Percentiles rank a stretch among this genome's conserved stretches.
Conservation (phyloP, 108 stramenopile genomes). For the Licmophora abbreviata region DNA sequence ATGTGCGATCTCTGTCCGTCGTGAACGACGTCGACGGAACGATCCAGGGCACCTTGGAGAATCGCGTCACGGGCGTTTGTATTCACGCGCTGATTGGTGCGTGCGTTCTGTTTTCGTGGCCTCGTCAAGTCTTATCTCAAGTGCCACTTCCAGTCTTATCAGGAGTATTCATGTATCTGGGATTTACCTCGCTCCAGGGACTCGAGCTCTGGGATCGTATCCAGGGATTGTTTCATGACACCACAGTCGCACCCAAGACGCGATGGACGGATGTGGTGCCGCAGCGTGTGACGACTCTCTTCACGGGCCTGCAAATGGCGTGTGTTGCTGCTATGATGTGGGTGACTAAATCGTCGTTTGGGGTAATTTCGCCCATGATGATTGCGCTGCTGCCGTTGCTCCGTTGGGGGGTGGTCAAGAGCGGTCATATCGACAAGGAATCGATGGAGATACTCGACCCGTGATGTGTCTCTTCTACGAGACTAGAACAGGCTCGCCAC, state of each 20-base stretch:
- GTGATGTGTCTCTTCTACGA: no score
- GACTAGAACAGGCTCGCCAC: no score
- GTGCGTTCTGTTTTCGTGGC: slow-evolving; percentile 39
- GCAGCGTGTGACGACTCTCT: slow-evolving; percentile 24
- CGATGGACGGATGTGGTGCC: slow-evolving; percentile 35
- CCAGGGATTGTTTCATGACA: slow-evolving; percentile 42
- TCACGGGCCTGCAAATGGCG: slow-evolving; percentile 53
- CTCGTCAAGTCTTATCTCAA: slow-evolving; percentile 37
- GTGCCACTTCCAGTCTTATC: slow-evolving; percentile 55
- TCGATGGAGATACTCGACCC: slow-evolving; percentile 58
- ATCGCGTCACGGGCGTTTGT: slow-evolving; percentile 46
- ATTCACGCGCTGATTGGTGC: slow-evolving; percentile 54
- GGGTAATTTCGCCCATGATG: slow-evolving; percentile 64
- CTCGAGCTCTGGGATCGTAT: slow-evolving; percentile 64
- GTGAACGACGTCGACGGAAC: slow-evolving; percentile 30
- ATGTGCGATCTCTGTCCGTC: slow-evolving; percentile 49
- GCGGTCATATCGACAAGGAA: slow-evolving; percentile 34
- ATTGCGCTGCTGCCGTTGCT: slow-evolving; percentile 61
- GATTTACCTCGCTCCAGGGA: slow-evolving; percentile 39
- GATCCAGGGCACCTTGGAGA: slow-evolving; percentile 27
- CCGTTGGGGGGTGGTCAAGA: slow-evolving; percentile 35
- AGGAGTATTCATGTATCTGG: slow-evolving; percentile 65
- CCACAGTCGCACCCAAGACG: slow-evolving; percentile 26
- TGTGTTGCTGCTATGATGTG: slow-evolving; percentile 59
- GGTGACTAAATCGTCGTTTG: slow-evolving; percentile 46